These are phyloP conservation scores for Parmales sp. DNA, from an alignment of 108 stramenopile genomes.

Conservation along the genomic window DNA sequence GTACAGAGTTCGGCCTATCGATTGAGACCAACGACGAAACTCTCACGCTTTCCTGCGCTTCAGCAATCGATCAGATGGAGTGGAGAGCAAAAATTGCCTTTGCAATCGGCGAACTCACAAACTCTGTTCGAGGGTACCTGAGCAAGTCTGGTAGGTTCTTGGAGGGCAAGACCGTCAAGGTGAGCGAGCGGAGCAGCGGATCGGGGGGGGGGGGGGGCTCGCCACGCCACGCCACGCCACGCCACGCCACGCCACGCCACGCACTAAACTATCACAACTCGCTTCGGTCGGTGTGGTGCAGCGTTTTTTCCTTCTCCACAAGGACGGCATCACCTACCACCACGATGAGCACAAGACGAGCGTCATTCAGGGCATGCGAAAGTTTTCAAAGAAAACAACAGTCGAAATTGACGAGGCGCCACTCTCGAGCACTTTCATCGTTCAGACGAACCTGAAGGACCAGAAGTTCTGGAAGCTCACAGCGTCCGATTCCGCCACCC, in stretches of 20 bases:
- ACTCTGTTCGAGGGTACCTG: not conserved
- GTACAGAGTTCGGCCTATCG: not conserved
- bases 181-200: not conserved
- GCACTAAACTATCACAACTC: too few relatives aligned
- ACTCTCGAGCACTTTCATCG: not conserved
- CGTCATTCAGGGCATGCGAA: not conserved
- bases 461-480: not conserved
- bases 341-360: conserved; percentile 4
- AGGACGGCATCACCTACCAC: conserved; percentile 15
- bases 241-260: too few relatives aligned
- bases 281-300: not conserved
- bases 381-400: not conserved
- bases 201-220: not conserved
- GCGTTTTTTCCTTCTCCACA: conserved; percentile 17
- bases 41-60: not conserved
- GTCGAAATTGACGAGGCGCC: not conserved
- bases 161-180: not conserved
- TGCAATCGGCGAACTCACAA: not conserved
- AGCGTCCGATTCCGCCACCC: not conserved
- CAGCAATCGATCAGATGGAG: not conserved
- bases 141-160: not conserved
- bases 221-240: too few relatives aligned
- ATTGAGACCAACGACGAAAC: not conserved
- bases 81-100: not conserved
- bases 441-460: not conserved